Base-by-base conservation (phyloP, 345 rosid genomes). In the Eucalyptus melliodora region DNA sequence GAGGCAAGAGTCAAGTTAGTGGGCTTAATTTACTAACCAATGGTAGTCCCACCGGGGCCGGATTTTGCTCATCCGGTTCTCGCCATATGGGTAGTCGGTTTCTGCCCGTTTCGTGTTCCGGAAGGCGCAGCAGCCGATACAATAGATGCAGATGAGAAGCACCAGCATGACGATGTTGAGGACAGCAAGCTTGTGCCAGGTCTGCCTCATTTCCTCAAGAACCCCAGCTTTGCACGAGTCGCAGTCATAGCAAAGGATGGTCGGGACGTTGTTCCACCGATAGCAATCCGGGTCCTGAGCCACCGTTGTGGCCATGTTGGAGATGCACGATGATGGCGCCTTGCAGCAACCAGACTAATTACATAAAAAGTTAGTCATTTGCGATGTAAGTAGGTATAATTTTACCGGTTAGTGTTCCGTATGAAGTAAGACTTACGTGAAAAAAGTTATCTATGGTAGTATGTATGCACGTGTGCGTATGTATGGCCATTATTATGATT, bases 151-250 rank as follows among this genome's bases (percentile, higher is more conserved):
- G 30, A 98, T 98, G 23, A 98, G 94, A 50, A 96, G 56, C 86
- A 98, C 83, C 59, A 98, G 94, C 93, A 97, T 91, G 50, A 98
- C 94, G 1, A 97, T 90, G 87, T 92, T 96, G 1, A 96, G 95
- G 21, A 98, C 96, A 2, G 98, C 94, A n/a, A 97, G 93, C 92
- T 94, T 96, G 80, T 92, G 99, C 99, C 99, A 97, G 87, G 95
- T 97, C 67, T 95, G 92, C 87, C 97, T 94, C 49, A 96, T 93
- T 6, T 95, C 93, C 91, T 97, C 99, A 11, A 98, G 95, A 42
- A 97, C 98, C 8, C 99, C 99, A 15, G 99, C 98, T 91, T 96
- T 98, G 90, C 99, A 98, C 5, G 99, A 96, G 90, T 96, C 99
- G 62, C 99, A 97, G 89, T 95, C 99, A 47, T 97, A 98, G 87